These are phyloP conservation scores for Leccinum subgranulosum DNA, from an alignment of 768 basidiomycete genomes.

Conservation along the genomic window DNA sequence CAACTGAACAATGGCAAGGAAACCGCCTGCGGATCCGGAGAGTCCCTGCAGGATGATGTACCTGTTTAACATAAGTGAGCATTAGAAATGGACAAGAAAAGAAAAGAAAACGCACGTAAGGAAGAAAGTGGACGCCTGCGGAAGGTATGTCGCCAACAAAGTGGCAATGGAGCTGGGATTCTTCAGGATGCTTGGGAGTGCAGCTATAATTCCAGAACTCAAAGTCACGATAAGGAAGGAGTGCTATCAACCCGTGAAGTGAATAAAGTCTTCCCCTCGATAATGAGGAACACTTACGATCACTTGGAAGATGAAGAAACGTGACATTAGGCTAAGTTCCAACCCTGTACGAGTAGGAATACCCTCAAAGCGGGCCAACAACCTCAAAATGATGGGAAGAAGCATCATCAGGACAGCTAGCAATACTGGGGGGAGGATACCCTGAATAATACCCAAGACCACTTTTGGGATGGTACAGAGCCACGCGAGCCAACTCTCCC, in stretches of 20 bases:
- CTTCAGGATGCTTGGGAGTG: slow-evolving; percentile 58
- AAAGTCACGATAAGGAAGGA: slow-evolving; percentile 91
- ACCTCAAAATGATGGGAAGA: slow-evolving; percentile 76
- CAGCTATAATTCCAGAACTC: slow-evolving; percentile 75
- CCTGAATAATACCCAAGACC: slow-evolving; percentile 81
- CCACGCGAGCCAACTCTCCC: slow-evolving; percentile 76
- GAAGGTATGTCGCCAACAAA: slow-evolving; percentile 75
- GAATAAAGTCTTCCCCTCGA: not conserved
- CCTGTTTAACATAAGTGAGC: slow-evolving; percentile 31
- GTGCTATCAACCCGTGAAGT: slow-evolving; percentile 49
- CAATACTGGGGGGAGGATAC: slow-evolving; percentile 83
- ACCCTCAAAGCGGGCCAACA: slow-evolving; percentile 84
- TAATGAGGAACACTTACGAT: slow-evolving; percentile 52
- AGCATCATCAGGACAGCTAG: slow-evolving; percentile 92
- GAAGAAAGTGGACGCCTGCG: slow-evolving; percentile 87
- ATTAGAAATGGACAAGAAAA: not conserved
- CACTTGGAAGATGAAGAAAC: slow-evolving; percentile 91
- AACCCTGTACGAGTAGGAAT: slow-evolving; percentile 80
- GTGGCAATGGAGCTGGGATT: slow-evolving; percentile 69
- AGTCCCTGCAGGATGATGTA: slow-evolving; percentile 82
- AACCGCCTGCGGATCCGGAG: slow-evolving; percentile 72
- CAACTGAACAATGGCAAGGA: slow-evolving; percentile 74
- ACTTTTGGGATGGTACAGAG: slow-evolving; percentile 64
- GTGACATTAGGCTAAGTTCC: slow-evolving; percentile 88
- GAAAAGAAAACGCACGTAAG: slow-evolving; percentile 54